Conservation (phyloP, 176 grass and related monocot species). For the Tillandsia leiboldiana region DNA sequence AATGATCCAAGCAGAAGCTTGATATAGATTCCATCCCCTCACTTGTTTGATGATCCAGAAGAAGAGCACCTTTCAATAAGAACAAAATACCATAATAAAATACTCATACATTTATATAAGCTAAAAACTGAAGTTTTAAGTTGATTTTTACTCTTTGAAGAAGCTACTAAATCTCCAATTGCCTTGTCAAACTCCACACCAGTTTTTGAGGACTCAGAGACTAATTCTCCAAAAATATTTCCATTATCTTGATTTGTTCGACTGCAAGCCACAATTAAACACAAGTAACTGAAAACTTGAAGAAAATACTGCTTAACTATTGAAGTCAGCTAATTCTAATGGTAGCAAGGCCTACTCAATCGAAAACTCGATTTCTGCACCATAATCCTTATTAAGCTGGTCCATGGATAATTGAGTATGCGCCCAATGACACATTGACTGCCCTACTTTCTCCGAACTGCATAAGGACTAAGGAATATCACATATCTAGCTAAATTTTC, state of each 20-base stretch:
- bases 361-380: constrained; percentile 34
- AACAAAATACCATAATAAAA: constrained; percentile 10
- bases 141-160: constrained; percentile 45
- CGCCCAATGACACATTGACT: constrained; percentile 49
- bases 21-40: constrained; percentile 23
- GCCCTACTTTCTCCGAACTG: constrained; percentile 41
- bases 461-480: neutral
- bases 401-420: constrained; percentile 41
- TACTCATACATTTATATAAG: neutral
- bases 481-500: neutral
- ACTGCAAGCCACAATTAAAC: constrained; percentile 32
- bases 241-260: constrained; percentile 36
- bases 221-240: constrained; percentile 35
- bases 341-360: constrained; percentile 39
- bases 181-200: constrained; percentile 32
- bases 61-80: constrained; percentile 34
- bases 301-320: neutral
- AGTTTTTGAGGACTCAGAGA: constrained; percentile 30
- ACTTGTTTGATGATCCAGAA: constrained; percentile 36
- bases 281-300: neutral
- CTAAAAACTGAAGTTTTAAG: neutral
- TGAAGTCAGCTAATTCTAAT: neutral
- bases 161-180: constrained; percentile 36
- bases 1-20: constrained; percentile 17
- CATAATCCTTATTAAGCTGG: constrained; percentile 31